These are phyloP conservation scores for Erigeron philadelphicus DNA, from an alignment of 140 eudicot genomes.

Conservation along the genomic window DNA sequence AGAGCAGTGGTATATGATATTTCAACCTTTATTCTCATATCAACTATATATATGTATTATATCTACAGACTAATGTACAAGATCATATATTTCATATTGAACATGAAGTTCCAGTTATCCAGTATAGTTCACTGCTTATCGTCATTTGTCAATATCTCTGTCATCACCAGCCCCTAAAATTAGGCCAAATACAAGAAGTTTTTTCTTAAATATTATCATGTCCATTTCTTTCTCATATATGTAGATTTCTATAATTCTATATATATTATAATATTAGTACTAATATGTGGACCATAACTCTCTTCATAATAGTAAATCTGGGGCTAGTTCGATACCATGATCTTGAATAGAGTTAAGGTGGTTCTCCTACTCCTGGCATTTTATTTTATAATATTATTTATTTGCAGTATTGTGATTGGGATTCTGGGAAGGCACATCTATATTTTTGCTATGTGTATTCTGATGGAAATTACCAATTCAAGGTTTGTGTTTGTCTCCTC, in stretches of 20 bases:
- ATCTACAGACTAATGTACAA: background rate
- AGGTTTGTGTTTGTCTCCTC: slow-evolving; percentile 42
- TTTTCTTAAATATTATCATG: background rate
- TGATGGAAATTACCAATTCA: slow-evolving; percentile 47
- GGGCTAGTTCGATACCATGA: background rate
- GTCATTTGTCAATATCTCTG: background rate
- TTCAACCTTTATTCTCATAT: background rate
- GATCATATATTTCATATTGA: background rate
- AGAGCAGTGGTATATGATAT: slow-evolving; percentile 27
- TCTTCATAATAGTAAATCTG: background rate
- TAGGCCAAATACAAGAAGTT: background rate
- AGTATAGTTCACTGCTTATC: background rate
- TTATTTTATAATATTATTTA: slow-evolving; percentile 1
- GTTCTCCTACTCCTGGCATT: background rate
- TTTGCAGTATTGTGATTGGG: slow-evolving; percentile 61
- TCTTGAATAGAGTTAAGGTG: background rate
- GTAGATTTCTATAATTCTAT: background rate
- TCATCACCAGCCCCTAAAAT: background rate
- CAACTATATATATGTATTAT: background rate
- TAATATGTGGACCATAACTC: background rate
- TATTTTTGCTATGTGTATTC: slow-evolving; percentile 47
- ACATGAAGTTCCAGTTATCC: background rate
- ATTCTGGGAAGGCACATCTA: slow-evolving; percentile 47
- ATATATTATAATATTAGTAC: no score
- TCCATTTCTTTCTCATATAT: background rate